Evolutionary conservation across 768 basidiomycete genomes (phyloP).

Genomic region (Termitomyces sp.): DNA sequence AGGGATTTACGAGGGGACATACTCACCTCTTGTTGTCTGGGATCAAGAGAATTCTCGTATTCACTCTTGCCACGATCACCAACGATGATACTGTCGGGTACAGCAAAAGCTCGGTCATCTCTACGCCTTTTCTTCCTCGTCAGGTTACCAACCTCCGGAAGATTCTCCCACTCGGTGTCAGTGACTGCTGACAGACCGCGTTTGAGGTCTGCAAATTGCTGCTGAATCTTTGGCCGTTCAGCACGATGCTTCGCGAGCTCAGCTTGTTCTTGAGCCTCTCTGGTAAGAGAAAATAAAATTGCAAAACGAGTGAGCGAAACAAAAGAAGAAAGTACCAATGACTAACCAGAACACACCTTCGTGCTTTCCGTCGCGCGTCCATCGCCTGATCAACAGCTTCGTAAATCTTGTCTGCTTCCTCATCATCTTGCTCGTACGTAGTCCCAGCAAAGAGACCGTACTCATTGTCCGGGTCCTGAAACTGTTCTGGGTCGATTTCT

Average conservation of each 20-base stretch:
- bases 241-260: constrained; percentile 64
- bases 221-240: constrained; percentile 92
- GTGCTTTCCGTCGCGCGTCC: constrained; percentile 78
- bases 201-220: constrained; percentile 94
- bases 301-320: constrained; percentile 22
- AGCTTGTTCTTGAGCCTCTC: constrained; percentile 29
- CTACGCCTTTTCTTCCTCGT: constrained; percentile 86
- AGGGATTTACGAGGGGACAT: background rate
- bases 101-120: constrained; percentile 84
- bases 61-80: constrained; percentile 75
- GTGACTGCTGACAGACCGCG: constrained; percentile 82
- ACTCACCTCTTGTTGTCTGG: constrained; percentile 72
- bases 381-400: constrained; percentile 88
- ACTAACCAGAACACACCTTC: constrained; percentile 68
- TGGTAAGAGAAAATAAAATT: constrained; percentile 20
- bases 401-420: constrained; percentile 95
- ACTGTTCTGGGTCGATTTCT: constrained; percentile 86
- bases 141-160: constrained; percentile 95
- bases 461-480: constrained; percentile 97
- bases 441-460: constrained; percentile 94
- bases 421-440: constrained; percentile 95
- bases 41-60: constrained; percentile 75
- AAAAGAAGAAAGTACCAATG: constrained; percentile 19
- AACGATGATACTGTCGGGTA: constrained; percentile 91
- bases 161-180: constrained; percentile 90